Evolutionary conservation across 2,329 filamentous ascomycete species (phyloP).

Genomic region (Aphanocladium album): DNA sequence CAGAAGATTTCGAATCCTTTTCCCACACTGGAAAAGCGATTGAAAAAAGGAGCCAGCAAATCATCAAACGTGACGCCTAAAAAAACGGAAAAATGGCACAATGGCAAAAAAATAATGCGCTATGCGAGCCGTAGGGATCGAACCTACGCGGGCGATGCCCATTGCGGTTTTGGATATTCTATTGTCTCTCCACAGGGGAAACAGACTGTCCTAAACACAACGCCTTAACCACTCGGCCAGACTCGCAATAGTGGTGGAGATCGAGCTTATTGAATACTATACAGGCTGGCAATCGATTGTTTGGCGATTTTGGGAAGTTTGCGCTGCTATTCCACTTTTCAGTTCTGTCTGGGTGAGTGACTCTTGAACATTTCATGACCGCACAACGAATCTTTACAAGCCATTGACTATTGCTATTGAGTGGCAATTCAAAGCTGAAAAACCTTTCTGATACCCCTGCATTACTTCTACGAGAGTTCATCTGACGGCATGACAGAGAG

Average conservation of each 20-base stretch:
- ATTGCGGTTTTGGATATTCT: conserved; percentile 31
- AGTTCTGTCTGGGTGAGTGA: not conserved
- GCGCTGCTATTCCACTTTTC: not conserved
- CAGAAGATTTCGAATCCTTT: too few species aligned
- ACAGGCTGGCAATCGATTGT: not conserved
- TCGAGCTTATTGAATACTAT: not conserved
- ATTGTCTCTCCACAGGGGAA: conserved; percentile 6
- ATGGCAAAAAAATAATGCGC: conserved; percentile 19
- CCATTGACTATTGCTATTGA: not conserved
- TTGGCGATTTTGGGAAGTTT: not conserved
- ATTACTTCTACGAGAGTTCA: not conserved
- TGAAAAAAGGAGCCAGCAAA: too few species aligned
- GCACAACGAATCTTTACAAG: not conserved
- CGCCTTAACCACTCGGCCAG: conserved; percentile 54
- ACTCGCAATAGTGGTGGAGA: conserved; percentile 24
- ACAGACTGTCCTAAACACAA: conserved; percentile 43
- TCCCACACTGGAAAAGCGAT: too few species aligned
- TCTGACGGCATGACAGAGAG: too few species aligned
- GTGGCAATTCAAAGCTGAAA: too few species aligned
- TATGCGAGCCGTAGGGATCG: conserved; percentile 46
- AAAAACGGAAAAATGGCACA: not conserved
- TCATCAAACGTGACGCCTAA: too few species aligned
- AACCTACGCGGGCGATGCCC: conserved; percentile 44
- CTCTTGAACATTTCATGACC: not conserved
- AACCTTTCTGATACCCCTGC: not conserved